A percentile compares a stretch with the other conserved stretches of the same genome.
These are phyloP conservation scores for Botrytis cinerea DNA, from an alignment of 2,329 filamentous ascomycete species.

Conservation along the genomic window DNA sequence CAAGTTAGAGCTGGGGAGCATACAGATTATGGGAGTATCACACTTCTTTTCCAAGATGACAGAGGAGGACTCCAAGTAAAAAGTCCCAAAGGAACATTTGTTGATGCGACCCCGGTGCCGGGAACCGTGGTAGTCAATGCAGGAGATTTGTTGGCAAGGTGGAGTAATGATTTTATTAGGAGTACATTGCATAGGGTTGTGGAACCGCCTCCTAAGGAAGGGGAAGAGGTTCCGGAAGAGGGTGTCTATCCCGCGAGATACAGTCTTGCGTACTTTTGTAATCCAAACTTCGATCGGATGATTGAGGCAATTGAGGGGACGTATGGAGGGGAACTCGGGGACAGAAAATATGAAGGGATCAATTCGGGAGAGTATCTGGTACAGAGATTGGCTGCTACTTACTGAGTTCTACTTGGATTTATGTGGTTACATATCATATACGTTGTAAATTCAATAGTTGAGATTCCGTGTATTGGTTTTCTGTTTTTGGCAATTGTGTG, in stretches of 20 bases:
- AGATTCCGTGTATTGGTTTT: not conserved
- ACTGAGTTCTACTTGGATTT: conserved; percentile 44
- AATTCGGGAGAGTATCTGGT: conserved; percentile 81
- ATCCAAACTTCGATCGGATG: conserved; percentile 62
- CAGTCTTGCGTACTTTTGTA: conserved; percentile 82
- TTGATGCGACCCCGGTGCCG: conserved; percentile 80
- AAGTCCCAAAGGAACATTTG: conserved; percentile 73
- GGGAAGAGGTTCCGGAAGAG: conserved; percentile 39
- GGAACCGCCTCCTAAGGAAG: conserved; percentile 63
- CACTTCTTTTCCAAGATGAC: conserved; percentile 56
- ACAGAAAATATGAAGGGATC: conserved; percentile 79
- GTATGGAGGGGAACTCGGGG: conserved; percentile 54
- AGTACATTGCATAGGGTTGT: conserved; percentile 90
- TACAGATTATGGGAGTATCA: conserved; percentile 55
- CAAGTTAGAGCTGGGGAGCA: conserved; percentile 54
- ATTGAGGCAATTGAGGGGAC: conserved; percentile 70
- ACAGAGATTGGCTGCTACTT: conserved; percentile 74
- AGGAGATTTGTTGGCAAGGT: conserved; percentile 80
- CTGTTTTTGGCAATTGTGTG: not conserved
- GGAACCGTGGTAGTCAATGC: conserved; percentile 87
- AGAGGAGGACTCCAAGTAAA: conserved; percentile 56
- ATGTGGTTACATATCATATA: not conserved
- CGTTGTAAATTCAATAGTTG: not conserved
- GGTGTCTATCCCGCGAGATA: conserved; percentile 72
- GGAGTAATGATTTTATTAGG: conserved; percentile 90